Evolutionary conservation across 2,329 filamentous ascomycete genomes (phyloP).

Genomic region (Hypoxylon sp.): DNA sequence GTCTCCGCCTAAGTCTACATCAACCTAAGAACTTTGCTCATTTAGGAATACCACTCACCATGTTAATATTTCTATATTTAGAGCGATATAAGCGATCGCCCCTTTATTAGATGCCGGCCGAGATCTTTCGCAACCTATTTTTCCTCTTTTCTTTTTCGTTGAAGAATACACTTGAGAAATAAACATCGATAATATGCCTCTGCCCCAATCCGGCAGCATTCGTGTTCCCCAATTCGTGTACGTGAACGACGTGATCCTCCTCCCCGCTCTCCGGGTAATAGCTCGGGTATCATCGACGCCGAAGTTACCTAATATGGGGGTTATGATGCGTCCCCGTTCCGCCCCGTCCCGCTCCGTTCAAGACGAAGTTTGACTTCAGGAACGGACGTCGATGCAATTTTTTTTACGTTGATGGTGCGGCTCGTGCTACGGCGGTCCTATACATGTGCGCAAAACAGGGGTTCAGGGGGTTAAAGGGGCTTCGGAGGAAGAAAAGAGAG

Average conservation of each 20-base stretch:
- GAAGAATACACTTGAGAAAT: neutral
- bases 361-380: neutral
- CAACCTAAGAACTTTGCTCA: neutral
- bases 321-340: neutral
- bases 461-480: no score
- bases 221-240: neutral
- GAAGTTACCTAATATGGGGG: neutral
- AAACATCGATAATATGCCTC: neutral
- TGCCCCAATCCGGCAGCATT: neutral
- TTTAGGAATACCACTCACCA: constrained; percentile 9
- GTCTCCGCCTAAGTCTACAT: constrained; percentile 7
- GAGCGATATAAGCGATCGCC: neutral
- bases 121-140: neutral
- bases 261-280: neutral
- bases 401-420: no score
- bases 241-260: neutral
- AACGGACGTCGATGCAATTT: no score
- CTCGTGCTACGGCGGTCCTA: no score
- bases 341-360: no score
- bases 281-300: neutral
- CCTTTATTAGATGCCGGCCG: neutral
- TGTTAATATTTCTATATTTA: neutral
- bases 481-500: no score
- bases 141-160: no score
- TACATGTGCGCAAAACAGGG: no score